Conservation (phyloP, 352 stramenopile species). For the Phytopythium mirpurense region DNA sequence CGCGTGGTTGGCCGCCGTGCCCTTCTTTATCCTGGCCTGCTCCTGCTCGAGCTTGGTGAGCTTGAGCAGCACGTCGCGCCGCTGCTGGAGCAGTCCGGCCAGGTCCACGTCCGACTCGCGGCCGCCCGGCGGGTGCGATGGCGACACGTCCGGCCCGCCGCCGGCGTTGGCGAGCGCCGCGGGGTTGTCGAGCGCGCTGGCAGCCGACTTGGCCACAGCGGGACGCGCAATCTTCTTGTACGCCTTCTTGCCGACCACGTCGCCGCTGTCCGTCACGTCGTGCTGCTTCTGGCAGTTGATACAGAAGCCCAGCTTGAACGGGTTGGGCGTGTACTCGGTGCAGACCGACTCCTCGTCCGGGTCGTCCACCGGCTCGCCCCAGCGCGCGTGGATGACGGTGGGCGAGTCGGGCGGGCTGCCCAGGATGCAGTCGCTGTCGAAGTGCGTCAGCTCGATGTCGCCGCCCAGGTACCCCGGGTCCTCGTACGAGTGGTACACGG, state of each 20-base stretch:
- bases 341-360: constrained; percentile 80
- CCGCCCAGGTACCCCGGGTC: constrained; percentile 61
- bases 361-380: constrained; percentile 78
- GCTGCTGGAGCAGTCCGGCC: constrained; percentile 59
- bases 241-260: constrained; percentile 60
- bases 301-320: constrained; percentile 85
- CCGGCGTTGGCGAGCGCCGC: constrained; percentile 52
- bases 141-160: constrained; percentile 19
- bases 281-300: constrained; percentile 90
- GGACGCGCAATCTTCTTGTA: constrained; percentile 82
- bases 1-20: constrained; percentile 10
- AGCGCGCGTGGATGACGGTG: constrained; percentile 80
- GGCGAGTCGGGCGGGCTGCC: constrained; percentile 69
- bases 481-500: constrained; percentile 76
- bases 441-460: constrained; percentile 57
- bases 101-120: constrained; percentile 84
- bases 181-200: constrained; percentile 77
- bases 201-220: constrained; percentile 63
- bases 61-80: constrained; percentile 73
- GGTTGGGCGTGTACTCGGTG: constrained; percentile 74
- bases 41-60: constrained; percentile 55
- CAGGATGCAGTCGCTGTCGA: constrained; percentile 78
- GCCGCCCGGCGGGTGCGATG: constrained; percentile 22
- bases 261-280: constrained; percentile 66
- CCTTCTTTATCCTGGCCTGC: constrained; percentile 41